These are phyloP conservation scores for Neurospora sp. DNA, from an alignment of 495 filamentous ascomycete genomes.

Conservation along the genomic window DNA sequence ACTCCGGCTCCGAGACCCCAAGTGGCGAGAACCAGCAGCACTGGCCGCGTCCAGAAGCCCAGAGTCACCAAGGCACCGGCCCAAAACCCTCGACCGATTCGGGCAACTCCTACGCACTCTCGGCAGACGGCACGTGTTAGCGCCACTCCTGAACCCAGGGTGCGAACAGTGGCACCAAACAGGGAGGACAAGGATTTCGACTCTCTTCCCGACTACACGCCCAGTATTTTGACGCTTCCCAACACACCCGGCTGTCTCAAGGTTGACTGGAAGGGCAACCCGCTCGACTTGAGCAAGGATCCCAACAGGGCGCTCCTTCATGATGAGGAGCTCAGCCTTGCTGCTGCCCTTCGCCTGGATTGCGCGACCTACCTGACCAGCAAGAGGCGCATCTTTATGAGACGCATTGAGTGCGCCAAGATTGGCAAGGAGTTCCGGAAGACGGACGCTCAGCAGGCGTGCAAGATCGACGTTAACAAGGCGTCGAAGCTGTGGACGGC, in stretches of 20 bases:
- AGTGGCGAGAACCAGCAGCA: constrained; percentile 35
- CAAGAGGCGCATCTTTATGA: constrained; percentile 87
- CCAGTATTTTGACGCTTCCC: constrained; percentile 55
- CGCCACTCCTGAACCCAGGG: constrained; percentile 33
- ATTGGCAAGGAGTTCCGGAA: constrained; percentile 85
- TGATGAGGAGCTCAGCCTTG: constrained; percentile 67
- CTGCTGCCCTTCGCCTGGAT: constrained; percentile 70
- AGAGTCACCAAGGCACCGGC: constrained; percentile 9
- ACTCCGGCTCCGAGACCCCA: constrained; percentile 9
- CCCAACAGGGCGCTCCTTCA: constrained; percentile 68
- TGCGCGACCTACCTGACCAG: constrained; percentile 89
- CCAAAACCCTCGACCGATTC: constrained; percentile 20
- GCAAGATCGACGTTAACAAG: constrained; percentile 99
- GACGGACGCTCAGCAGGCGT: constrained; percentile 94
- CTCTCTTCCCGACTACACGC: constrained; percentile 68
- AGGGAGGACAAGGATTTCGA: constrained; percentile 82
- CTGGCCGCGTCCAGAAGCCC: constrained; percentile 34
- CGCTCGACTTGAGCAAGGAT: constrained; percentile 70
- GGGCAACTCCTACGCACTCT: constrained; percentile 14
- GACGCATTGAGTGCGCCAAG: constrained; percentile 55
- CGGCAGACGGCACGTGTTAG: constrained; percentile 31
- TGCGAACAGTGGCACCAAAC: constrained; percentile 37
- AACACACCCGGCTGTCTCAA: constrained; percentile 57
- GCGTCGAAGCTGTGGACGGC: constrained; percentile 90
- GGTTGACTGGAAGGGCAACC: constrained; percentile 78